Conservation (phyloP, 148 eudicot genomes). For the Fagopyrum homotropicum region DNA sequence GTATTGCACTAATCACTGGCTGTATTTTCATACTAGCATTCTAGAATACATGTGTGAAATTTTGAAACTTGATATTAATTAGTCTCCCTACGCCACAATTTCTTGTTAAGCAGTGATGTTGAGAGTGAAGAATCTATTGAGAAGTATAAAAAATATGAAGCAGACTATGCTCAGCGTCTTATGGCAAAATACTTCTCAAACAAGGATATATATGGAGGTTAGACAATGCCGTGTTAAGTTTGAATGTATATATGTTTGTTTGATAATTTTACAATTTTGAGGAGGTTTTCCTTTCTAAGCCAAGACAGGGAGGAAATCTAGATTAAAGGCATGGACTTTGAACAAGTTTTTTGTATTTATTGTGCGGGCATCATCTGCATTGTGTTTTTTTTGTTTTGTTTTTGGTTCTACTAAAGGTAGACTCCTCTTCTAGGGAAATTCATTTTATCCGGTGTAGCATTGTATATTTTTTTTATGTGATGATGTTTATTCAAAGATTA, state of each 20-base stretch:
- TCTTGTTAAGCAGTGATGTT: constrained; percentile 1
- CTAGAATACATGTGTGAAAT: constrained; percentile 39
- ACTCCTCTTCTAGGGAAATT: too few species aligned
- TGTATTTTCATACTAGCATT: constrained; percentile 10
- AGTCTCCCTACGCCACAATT: neutral
- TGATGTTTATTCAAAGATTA: too few species aligned
- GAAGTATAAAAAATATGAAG: constrained; percentile 31
- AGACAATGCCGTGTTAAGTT: constrained; percentile 6
- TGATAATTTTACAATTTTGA: neutral
- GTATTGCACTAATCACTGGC: neutral
- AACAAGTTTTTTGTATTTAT: neutral
- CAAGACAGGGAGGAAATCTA: neutral
- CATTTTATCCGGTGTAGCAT: too few species aligned
- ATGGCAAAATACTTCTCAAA: constrained; percentile 64
- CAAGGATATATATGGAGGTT: constrained; percentile 68
- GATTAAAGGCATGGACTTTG: neutral
- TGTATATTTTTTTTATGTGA: too few species aligned
- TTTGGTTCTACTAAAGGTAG: too few species aligned
- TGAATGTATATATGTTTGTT: neutral
- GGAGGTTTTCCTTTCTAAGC: neutral
- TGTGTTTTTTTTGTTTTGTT: neutral
- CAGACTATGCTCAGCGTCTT: constrained; percentile 30
- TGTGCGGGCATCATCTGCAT: neutral
- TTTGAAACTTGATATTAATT: constrained; percentile 14
- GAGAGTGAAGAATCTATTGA: constrained; percentile 21